Percentiles rank a stretch among this genome's conserved stretches.
phyloP scores from a whole-genome alignment of 305 asterid genomes.

The Solanum hybrid region DNA sequence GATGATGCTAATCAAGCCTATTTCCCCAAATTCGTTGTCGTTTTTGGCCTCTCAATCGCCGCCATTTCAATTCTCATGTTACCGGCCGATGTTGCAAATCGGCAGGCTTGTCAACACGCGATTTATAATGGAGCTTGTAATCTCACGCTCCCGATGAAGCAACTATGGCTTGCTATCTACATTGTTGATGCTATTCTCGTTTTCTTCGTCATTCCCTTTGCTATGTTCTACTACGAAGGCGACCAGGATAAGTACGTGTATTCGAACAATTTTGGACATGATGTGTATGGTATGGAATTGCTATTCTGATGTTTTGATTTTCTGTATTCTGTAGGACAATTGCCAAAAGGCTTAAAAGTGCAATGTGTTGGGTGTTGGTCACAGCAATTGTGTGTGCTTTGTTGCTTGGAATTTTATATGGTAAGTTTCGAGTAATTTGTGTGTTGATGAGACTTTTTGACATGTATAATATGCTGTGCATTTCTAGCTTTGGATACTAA shows the following conservation, averaged over 20 bases:
- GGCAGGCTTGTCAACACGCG: conserved; percentile 94
- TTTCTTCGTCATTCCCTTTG: conserved; percentile 87
- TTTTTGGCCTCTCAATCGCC: conserved; percentile 86
- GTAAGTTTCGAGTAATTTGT: conserved; percentile 27
- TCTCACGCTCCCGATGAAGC: conserved; percentile 95
- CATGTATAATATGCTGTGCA: not conserved
- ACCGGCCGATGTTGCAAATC: conserved; percentile 93
- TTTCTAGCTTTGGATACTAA: not conserved
- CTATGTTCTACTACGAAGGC: conserved; percentile 97
- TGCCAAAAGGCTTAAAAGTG: conserved; percentile 83
- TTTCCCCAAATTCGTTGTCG: conserved; percentile 94
- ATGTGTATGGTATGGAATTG: not conserved
- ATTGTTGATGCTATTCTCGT: conserved; percentile 80
- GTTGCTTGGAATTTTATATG: conserved; percentile 82
- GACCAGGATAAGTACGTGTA: conserved; percentile 81
- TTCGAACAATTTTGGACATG: not conserved
- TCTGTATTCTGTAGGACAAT: conserved; percentile 48
- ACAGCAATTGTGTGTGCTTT: conserved; percentile 84
- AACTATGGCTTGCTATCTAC: conserved; percentile 90
- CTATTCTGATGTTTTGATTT: not conserved
- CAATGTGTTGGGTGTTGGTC: conserved; percentile 70
- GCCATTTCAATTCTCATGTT: conserved; percentile 95
- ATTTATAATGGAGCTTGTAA: conserved; percentile 90
- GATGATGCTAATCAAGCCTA: conserved; percentile 94
- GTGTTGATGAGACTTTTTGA: not conserved